Evolutionary conservation across 306 rosid genomes (phyloP).

Genomic region (Prosopis cineraria): DNA sequence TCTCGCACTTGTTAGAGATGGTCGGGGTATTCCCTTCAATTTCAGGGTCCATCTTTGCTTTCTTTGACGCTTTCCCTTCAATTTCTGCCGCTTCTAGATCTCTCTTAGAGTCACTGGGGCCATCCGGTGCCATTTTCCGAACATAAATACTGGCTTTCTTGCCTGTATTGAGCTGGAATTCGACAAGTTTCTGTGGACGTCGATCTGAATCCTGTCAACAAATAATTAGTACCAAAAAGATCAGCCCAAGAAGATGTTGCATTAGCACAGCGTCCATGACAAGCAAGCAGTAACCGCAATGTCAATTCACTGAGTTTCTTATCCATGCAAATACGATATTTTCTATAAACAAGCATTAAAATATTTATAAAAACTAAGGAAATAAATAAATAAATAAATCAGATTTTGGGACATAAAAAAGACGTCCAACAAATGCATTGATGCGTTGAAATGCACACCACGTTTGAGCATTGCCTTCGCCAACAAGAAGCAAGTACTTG

Average conservation of each 20-base stretch:
- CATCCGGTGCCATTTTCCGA: conserved; percentile 50
- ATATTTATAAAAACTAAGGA: not conserved
- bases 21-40: conserved; percentile 33
- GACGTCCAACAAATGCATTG: conserved; percentile 8
- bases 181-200: conserved; percentile 58
- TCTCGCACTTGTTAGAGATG: conserved; percentile 26
- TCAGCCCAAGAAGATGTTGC: conserved; percentile 4
- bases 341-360: conserved; percentile 6
- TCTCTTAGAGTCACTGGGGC: conserved; percentile 47
- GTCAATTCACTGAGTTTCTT: not conserved
- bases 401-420: not conserved
- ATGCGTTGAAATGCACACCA: conserved; percentile 14
- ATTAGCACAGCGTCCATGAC: not conserved
- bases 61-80: conserved; percentile 47
- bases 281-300: conserved; percentile 6
- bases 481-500: conserved; percentile 1
- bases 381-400: not conserved
- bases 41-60: conserved; percentile 50
- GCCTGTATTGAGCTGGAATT: conserved; percentile 43
- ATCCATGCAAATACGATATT: conserved; percentile 7
- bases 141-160: conserved; percentile 38
- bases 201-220: conserved; percentile 63
- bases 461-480: conserved; percentile 5
- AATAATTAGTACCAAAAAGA: conserved; percentile 26
- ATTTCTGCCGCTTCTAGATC: conserved; percentile 40